phyloP scores from a whole-genome alignment of 495 filamentous ascomycete genomes.

The Neurospora hispaniola region DNA sequence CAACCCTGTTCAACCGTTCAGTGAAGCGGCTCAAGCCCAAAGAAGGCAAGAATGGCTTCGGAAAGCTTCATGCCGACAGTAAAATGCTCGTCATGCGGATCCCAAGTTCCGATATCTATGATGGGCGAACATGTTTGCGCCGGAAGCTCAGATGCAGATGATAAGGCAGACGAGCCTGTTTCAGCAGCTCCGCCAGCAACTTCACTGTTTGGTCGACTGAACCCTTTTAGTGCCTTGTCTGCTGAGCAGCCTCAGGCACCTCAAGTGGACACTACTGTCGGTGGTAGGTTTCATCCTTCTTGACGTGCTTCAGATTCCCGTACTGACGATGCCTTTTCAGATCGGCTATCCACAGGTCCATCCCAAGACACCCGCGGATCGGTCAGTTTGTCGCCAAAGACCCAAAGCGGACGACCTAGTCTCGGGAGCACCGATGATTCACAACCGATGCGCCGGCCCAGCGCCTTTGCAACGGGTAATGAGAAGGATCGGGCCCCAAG shows the following conservation, averaged over 20 bases:
- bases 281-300: slow-evolving; percentile 36
- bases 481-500: slow-evolving; percentile 38
- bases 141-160: slow-evolving; percentile 22
- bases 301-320: neutral
- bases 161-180: slow-evolving; percentile 23
- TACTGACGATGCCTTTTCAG: slow-evolving; percentile 34
- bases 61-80: slow-evolving; percentile 75
- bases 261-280: slow-evolving; percentile 44
- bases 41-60: slow-evolving; percentile 40
- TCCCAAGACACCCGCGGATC: slow-evolving; percentile 51
- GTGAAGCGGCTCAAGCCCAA: slow-evolving; percentile 11
- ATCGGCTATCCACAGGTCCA: slow-evolving; percentile 48
- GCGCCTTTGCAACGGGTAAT: slow-evolving; percentile 18
- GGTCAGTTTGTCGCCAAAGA: slow-evolving; percentile 47
- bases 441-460: slow-evolving; percentile 9
- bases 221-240: slow-evolving; percentile 17
- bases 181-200: slow-evolving; percentile 21
- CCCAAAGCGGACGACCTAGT: slow-evolving; percentile 29
- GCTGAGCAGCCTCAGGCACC: slow-evolving; percentile 26
- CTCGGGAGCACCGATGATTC: slow-evolving; percentile 26
- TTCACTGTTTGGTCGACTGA: slow-evolving; percentile 30
- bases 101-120: slow-evolving; percentile 74
- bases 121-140: slow-evolving; percentile 88
- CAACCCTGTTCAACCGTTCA: slow-evolving; percentile 1
- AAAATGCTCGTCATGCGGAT: slow-evolving; percentile 87